Evolutionary conservation across 208 protist species (phyloP).

Genomic region (Wallacemonas sp.): DNA sequence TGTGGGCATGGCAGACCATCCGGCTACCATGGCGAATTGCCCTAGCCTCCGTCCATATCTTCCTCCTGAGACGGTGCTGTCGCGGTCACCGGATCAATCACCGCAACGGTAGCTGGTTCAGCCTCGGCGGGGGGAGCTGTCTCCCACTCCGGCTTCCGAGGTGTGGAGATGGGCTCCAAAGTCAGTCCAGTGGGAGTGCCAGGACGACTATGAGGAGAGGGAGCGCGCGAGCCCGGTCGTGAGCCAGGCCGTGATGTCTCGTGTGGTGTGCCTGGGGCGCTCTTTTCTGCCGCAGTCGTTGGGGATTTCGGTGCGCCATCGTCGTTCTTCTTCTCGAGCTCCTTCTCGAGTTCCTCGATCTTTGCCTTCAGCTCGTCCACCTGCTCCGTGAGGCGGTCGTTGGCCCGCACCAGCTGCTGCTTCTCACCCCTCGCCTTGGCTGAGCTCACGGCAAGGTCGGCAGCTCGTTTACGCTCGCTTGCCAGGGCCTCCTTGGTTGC

Average conservation of each 20-base stretch:
- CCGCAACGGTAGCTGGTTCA: neutral
- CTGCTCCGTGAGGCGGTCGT: constrained; percentile 57
- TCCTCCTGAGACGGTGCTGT: constrained; percentile 12
- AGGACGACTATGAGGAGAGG: constrained; percentile 1
- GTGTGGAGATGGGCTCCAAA: neutral
- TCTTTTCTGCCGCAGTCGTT: no score
- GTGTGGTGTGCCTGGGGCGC: no score
- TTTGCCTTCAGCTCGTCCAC: constrained; percentile 47
- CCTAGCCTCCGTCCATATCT: neutral
- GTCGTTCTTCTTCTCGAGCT: constrained; percentile 25
- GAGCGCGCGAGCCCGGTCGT: neutral
- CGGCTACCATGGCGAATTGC: no score
- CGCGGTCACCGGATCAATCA: constrained; percentile 10
- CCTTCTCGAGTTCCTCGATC: constrained; percentile 35
- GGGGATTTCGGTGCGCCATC: no score
- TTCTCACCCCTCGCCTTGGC: constrained; percentile 63
- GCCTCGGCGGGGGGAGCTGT: neutral
- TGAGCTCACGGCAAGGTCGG: constrained; percentile 55
- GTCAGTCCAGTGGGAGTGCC: neutral
- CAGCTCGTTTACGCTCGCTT: constrained; percentile 61
- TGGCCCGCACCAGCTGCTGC: constrained; percentile 43
- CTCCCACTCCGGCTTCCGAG: neutral
- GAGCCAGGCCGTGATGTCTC: neutral
- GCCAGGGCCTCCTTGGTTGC: constrained; percentile 70
- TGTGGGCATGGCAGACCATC: no score